Base-by-base conservation (phyloP, 2,329 filamentous ascomycete species). In the Trichoderma oligosporum region DNA sequence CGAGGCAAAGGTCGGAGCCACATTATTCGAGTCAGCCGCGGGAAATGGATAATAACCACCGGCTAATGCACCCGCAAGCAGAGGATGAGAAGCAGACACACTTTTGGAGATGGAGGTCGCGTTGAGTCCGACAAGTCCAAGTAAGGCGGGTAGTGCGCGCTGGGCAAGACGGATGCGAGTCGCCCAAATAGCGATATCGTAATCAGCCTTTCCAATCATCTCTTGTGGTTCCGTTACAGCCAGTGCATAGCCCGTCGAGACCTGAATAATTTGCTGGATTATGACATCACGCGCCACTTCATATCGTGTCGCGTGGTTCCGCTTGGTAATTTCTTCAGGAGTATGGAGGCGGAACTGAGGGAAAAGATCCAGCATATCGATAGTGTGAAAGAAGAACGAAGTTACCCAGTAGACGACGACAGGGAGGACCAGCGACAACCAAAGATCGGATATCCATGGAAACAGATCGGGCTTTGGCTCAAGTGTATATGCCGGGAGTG, bases 291-390 rank as follows among this genome's bases (percentile, higher is more conserved):
- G 86, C 61, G 93, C 84, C 3, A 96, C 91, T 67, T 97, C 87
- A 75, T 83, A 89, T 61, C 91, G 84, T 45, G 88, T 83, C 53
- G 91, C 93, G 68, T 90, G 90, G 73, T 97, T 97, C 66, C 92
- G 84, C 72, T 90, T 89, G 33, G 86, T 71, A 61, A 97, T 88
- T 73, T 97, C 93, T 52, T 91, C 91, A 12, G 94, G 94, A 0
- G 94, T 97, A 75, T 99, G 94, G 39, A 99, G 80, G 61, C 94
- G 88, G 75, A 97, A 97, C 67, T 95, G 84, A 16, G 92, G 87
- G 71, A 93, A 96, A 35, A 93, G 76, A 71, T 97, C 90, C 74
- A 86, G 86, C 58, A 85, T 78, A 74, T 99, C 94, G 67, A 97
- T 85, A 64, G 86, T 69, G 77, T 97, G 93, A 77, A 96, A 99